Conservation (phyloP, 1,284 basidiomycete genomes). For the Trichosporon faecale region DNA sequence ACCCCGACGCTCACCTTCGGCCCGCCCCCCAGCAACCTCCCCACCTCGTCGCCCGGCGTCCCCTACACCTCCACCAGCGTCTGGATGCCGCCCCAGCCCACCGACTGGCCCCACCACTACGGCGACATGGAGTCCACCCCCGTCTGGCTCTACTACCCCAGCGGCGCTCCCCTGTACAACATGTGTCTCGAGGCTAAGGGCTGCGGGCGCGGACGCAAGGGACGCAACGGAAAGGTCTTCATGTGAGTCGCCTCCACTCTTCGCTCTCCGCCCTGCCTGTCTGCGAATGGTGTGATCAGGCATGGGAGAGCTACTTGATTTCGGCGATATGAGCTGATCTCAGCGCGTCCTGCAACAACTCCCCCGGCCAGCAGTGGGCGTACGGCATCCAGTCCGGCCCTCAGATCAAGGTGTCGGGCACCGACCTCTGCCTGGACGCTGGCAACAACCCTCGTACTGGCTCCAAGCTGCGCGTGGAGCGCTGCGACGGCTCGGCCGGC, state of each 20-base stretch:
- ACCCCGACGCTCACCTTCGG: neutral
- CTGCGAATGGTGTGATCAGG: no score
- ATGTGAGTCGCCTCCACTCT: neutral
- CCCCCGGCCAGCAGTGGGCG: conserved; percentile 3
- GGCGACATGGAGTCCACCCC: conserved; percentile 7
- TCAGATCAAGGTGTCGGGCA: conserved; percentile 1
- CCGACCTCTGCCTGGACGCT: conserved; percentile 10
- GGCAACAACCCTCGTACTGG: neutral
- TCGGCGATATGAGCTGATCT: neutral
- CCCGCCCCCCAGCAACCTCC: conserved; percentile 3
- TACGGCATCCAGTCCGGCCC: neutral
- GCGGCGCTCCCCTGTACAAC: conserved; percentile 7
- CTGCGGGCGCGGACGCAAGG: neutral
- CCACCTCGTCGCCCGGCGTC: neutral
- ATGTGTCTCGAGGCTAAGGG: conserved; percentile 5
- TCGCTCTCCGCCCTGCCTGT: neutral
- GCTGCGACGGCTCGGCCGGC: neutral
- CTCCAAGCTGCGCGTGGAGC: neutral
- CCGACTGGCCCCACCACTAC: neutral
- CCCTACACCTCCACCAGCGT: conserved; percentile 1
- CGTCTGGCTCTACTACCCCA: neutral
- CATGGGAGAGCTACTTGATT: no score
- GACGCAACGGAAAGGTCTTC: neutral
- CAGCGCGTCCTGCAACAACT: conserved; percentile 8
- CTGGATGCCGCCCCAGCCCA: neutral